phyloP scores from a whole-genome alignment of 371 early-diverging fungal species.

The Funneliformis caledonium region DNA sequence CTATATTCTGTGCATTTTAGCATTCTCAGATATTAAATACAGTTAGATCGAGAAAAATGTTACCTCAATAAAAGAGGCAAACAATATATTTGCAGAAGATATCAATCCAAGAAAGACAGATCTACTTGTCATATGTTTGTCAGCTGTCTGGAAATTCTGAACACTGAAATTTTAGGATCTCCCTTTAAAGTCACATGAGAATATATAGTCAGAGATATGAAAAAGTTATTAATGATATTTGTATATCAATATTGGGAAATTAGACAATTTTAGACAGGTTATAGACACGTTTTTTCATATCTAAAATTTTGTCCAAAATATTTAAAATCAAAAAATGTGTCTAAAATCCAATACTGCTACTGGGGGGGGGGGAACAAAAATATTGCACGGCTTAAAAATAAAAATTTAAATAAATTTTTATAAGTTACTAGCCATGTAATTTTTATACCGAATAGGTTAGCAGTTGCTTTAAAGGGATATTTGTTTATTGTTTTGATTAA shows the following conservation, averaged over 20 bases:
- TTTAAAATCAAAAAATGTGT: no score
- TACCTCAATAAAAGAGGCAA: conserved; percentile 1
- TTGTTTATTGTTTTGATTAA: no score
- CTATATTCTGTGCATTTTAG: not conserved
- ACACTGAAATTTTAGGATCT: not conserved
- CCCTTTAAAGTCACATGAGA: not conserved
- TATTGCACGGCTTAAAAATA: no score
- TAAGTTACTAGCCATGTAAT: no score
- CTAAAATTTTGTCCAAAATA: no score
- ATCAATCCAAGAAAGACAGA: conserved; percentile 5
- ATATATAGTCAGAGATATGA: not conserved
- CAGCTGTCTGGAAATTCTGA: not conserved
- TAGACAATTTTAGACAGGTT: no score
- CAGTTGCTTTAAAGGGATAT: no score
- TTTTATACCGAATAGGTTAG: no score
- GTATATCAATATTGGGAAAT: no score
- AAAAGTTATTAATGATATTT: conserved; percentile 20
- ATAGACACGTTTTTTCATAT: no score
- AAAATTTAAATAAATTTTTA: no score
- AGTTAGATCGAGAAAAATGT: conserved; percentile 23
- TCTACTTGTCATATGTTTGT: not conserved
- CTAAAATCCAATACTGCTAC: not conserved
- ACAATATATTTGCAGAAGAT: conserved; percentile 1
- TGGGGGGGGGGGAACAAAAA: no score
- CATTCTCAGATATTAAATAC: conserved; percentile 22